A percentile compares a stretch with the other conserved stretches of the same genome.
Evolutionary conservation across 768 basidiomycete genomes (phyloP).

Genomic region (Pholiota conissans): DNA sequence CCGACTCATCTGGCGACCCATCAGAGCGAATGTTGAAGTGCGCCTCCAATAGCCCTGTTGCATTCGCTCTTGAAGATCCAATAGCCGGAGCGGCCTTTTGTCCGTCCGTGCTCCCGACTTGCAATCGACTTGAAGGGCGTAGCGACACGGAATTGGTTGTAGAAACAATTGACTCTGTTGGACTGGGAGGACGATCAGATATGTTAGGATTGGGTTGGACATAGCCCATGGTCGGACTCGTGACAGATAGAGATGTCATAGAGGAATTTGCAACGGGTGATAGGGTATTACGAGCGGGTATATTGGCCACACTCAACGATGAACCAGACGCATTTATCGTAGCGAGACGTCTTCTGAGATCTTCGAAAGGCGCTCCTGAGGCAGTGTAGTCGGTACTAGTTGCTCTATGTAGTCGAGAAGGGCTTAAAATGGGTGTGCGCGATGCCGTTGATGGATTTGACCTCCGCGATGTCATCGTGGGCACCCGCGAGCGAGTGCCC

Average conservation of each 20-base stretch:
- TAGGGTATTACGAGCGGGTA: conserved; percentile 39
- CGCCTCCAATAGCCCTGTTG: conserved; percentile 78
- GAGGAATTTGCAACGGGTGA: conserved; percentile 37
- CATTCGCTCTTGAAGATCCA: conserved; percentile 83
- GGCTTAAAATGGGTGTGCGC: conserved; percentile 47
- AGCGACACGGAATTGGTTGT: conserved; percentile 64
- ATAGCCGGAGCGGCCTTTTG: conserved; percentile 90
- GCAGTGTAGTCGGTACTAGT: conserved; percentile 45
- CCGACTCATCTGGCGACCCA: conserved; percentile 70
- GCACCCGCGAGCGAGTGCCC: conserved; percentile 35
- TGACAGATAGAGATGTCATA: conserved; percentile 28
- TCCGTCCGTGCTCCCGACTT: conserved; percentile 70
- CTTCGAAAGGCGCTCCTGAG: conserved; percentile 68
- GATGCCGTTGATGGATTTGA: conserved; percentile 28
- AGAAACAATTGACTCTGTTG: conserved; percentile 81
- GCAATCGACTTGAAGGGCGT: conserved; percentile 59
- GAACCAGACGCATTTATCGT: conserved; percentile 73
- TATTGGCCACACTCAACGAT: conserved; percentile 49
- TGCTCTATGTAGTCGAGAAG: conserved; percentile 46
- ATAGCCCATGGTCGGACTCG: not conserved
- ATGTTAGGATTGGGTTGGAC: conserved; percentile 22
- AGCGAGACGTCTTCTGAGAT: conserved; percentile 72
- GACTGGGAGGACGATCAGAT: conserved; percentile 68
- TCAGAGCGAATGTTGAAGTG: conserved; percentile 69
- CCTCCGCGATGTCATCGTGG: conserved; percentile 38